Percentiles rank a stretch among this genome's conserved stretches.
Evolutionary conservation across 1,284 basidiomycete genomes (phyloP).

Genomic region (Malassezia furfur): DNA sequence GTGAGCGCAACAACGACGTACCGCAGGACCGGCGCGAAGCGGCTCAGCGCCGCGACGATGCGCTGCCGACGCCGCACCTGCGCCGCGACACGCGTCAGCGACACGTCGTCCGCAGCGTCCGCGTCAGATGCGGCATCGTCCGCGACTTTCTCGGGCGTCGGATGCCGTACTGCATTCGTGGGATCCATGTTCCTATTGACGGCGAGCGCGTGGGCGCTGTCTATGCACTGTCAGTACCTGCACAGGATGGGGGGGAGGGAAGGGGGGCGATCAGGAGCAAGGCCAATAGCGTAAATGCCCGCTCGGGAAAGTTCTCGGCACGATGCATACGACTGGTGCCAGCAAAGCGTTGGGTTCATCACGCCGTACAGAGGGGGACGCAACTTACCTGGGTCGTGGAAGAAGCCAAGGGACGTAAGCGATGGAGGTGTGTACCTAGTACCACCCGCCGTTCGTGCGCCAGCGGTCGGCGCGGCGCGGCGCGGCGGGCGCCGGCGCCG

Average conservation of each 20-base stretch:
- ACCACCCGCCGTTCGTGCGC: conserved; percentile 8
- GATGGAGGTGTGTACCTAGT: conserved; percentile 14
- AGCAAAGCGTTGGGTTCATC: conserved; percentile 21
- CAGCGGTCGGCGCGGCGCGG: conserved; percentile 1
- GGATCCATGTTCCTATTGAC: neutral
- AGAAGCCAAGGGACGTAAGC: neutral
- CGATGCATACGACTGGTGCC: conserved; percentile 19
- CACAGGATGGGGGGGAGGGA: neutral
- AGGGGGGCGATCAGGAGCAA: conserved; percentile 14
- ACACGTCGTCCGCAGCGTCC: neutral
- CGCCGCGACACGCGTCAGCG: neutral
- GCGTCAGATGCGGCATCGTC: no score
- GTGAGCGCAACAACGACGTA: neutral
- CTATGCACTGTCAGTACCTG: conserved; percentile 5
- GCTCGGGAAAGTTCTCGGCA: conserved; percentile 19
- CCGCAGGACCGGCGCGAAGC: neutral
- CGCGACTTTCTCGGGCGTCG: no score
- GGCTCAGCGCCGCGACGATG: neutral
- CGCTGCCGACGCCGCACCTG: neutral
- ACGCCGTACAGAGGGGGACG: neutral
- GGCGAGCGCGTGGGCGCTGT: neutral
- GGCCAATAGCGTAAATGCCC: conserved; percentile 22
- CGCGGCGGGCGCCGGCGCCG: neutral
- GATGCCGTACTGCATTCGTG: neutral
- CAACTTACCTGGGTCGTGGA: conserved; percentile 10